Base-by-base conservation (phyloP, 2,329 filamentous ascomycete genomes). In the Neofusicoccum sp. region DNA sequence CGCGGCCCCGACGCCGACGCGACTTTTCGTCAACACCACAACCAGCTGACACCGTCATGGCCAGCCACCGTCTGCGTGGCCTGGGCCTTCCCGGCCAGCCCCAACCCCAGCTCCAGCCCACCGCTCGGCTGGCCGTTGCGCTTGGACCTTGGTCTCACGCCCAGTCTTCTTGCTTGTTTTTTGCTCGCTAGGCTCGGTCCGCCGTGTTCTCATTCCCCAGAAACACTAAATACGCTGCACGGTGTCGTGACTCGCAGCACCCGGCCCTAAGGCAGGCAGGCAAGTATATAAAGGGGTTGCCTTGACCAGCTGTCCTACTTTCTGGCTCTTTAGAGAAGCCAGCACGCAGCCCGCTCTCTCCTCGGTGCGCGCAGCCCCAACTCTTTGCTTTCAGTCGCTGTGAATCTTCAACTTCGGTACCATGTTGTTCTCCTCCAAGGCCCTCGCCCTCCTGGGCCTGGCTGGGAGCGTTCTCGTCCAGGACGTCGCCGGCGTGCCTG, bases 221-320 rank as follows among this genome's bases (percentile, higher is more conserved):
- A 38, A 34, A 56, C 26, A 41, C 16, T 30, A 40, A 40, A 40
- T 20, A 40, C 48, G 45, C 8, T 49, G 7, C 16, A 16, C 14
- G 38, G 51, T 56, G 51, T 41, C 51, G 51, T 43, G 51, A 56
- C 51, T 43, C 51, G 51, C 51, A 56, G 26, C 11, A 24, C n/a
- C 24, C 20, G 20, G 20, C 20, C 20, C 20, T 20, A 20, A 20
- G 20, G 20, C 20, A 20, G 20, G 20, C 20, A 20, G 20, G 20
- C 20, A 20, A 20, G 26, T 56, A 56, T 56, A 56, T 43, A 56
- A 34, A 6, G 51, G 51, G 16, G n/a, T 2, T 4, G 26, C 36
- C 6, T 6, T 38, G 12, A 33, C 11, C 49, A 6, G 12, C 28
- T 5, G 26, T 20, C 6, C 20, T 4, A 8, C 20, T 20, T 20